Evolutionary conservation across 306 rosid genomes (phyloP), one percentile per base, ranked within the genome.

Genomic region (Cicer cuneatum): DNA sequence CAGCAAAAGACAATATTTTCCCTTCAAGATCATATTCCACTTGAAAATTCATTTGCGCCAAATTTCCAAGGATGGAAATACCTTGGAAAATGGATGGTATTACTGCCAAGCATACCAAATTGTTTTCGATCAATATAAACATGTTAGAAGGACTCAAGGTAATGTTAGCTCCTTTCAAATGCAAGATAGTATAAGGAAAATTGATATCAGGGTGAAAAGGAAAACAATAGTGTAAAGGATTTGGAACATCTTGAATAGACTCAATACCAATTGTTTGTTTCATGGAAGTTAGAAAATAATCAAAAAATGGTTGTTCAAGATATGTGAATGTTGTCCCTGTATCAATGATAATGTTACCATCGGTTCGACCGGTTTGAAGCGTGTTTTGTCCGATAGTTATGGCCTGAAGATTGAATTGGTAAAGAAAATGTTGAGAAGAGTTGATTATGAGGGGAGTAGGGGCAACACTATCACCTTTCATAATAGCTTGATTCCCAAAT

Each of bases 281-380:
- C 14, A 80, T 7, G 1, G 13, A 41, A 14, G 21, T 15, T 2
- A 19, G 53, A 5, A 80, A 43, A 1, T 16, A 1, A 5, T 16
- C 0, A 8, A 41, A 69, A 5, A 80, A 41, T 0, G 1, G 7
- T 14, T 0, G 1, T 1, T 69, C 60, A 2, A 80, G 67, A 1
- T 0, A 5, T 0, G 84, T 80, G 6, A 74, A 16, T 5, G 62
- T 42, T 0, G 84, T 59, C 18, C 83, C 80, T 0, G 83, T 66
- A 42, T 80, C 80, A 7, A 80, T 74, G 7, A 74, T 1, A 16
- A 80, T 63, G 73, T 75, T 75, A 10, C 77, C 73, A 4, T 19
- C 49, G 0, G 10, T 60, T 49, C 11, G 7, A 1, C 43, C 59
- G 1, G 66, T 48, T 0, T 9, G 8, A 8, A 69, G 5, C 10